A percentile compares a stretch with the other conserved stretches of the same genome.
phyloP scores from a whole-genome alignment of 1,284 basidiomycete genomes.

The Cyathus pygmaeus region DNA sequence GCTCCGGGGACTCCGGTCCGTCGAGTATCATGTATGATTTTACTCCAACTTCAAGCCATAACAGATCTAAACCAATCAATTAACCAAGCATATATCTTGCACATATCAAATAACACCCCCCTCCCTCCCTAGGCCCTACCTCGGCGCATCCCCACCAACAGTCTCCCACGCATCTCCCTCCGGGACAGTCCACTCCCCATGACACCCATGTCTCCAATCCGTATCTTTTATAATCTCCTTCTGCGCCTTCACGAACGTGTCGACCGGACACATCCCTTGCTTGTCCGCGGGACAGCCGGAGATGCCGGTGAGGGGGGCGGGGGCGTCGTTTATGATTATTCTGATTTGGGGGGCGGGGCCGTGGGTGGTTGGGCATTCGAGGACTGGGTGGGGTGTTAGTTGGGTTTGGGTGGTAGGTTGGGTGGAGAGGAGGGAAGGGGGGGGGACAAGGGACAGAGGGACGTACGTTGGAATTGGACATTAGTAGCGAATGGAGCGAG shows the following conservation, averaged over 20 bases:
- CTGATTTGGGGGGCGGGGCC: constrained; percentile 74
- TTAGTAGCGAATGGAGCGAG: constrained; percentile 84
- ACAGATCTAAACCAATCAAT: too few species aligned
- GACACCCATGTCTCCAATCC: constrained; percentile 82
- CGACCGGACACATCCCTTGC: constrained; percentile 85
- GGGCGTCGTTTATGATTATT: constrained; percentile 88
- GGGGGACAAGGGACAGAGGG: constrained; percentile 1
- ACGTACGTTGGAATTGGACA: constrained; percentile 78
- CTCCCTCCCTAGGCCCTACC: too few species aligned
- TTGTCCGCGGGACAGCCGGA: constrained; percentile 75
- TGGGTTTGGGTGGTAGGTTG: constrained; percentile 1
- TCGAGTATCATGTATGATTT: too few species aligned
- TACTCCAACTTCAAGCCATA: too few species aligned
- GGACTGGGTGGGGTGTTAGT: constrained; percentile 47
- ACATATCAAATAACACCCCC: too few species aligned
- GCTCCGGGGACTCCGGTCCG: too few species aligned
- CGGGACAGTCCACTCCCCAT: constrained; percentile 74
- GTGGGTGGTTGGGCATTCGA: constrained; percentile 65
- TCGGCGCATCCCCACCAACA: constrained; percentile 39
- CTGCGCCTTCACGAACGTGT: constrained; percentile 79
- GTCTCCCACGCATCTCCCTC: constrained; percentile 71
- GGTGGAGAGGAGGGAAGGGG: neutral
- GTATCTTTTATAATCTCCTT: constrained; percentile 73
- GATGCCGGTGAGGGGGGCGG: constrained; percentile 82
- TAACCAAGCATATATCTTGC: too few species aligned